Evolutionary conservation across 1,284 basidiomycete genomes (phyloP).

Genomic region (Ceratobasidium sp.): DNA sequence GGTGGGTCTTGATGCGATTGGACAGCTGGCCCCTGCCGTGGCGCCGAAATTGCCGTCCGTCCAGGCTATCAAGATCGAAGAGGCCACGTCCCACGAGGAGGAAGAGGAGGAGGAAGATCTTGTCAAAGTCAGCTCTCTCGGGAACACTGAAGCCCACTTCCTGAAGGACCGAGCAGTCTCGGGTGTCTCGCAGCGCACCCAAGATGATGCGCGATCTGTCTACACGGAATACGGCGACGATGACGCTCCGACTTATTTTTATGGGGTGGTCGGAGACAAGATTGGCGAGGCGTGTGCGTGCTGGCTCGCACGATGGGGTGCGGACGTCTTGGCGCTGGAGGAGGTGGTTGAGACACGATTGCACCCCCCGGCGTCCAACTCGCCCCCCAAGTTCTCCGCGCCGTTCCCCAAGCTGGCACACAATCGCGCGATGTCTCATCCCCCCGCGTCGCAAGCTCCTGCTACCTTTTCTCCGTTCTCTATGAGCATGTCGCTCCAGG

Average conservation of each 20-base stretch:
- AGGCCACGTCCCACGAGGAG: slow-evolving; percentile 40
- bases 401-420: slow-evolving; percentile 14
- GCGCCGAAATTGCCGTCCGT: slow-evolving; percentile 33
- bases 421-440: not conserved
- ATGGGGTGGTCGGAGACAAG: slow-evolving; percentile 86
- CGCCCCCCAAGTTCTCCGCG: slow-evolving; percentile 41
- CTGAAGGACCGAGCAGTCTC: slow-evolving; percentile 20
- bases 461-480: slow-evolving; percentile 29
- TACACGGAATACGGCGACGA: slow-evolving; percentile 40
- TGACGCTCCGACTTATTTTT: slow-evolving; percentile 64
- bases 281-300: slow-evolving; percentile 90
- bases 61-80: slow-evolving; percentile 27
- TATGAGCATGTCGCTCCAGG: not conserved
- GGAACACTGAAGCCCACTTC: not conserved
- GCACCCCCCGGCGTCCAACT: slow-evolving; percentile 3
- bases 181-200: slow-evolving; percentile 9
- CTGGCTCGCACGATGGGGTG: slow-evolving; percentile 89
- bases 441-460: slow-evolving; percentile 11
- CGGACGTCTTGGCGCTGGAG: slow-evolving; percentile 79
- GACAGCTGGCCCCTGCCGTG: slow-evolving; percentile 58
- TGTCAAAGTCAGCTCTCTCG: slow-evolving; percentile 46
- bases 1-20: slow-evolving; percentile 75
- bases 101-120: slow-evolving; percentile 53
- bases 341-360: slow-evolving; percentile 53
- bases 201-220: slow-evolving; percentile 21